phyloP scores from a whole-genome alignment of 176 grass and related monocot genomes.

The Thalia dealbata region DNA sequence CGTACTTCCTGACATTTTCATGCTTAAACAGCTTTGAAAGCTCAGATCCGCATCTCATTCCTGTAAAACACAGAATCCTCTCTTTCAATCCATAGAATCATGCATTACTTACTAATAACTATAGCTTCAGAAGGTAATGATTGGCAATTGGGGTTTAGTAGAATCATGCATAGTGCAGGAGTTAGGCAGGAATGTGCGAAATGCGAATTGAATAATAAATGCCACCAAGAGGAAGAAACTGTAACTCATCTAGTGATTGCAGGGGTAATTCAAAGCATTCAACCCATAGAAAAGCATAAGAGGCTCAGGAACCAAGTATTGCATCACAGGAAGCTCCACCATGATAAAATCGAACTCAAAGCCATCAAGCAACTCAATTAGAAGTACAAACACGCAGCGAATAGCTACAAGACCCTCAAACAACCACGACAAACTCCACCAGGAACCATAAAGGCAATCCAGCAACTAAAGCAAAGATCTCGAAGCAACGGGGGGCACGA shows the following conservation, averaged over 20 bases:
- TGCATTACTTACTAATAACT: not conserved
- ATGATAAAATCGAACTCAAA: not conserved
- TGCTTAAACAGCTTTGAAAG: not conserved
- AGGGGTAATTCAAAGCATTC: not conserved
- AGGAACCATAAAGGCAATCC: not conserved
- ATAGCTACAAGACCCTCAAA: not conserved
- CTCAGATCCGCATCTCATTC: slow-evolving; percentile 3
- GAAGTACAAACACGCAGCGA: not conserved
- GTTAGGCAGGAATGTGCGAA: not conserved
- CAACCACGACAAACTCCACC: not conserved
- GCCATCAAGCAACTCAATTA: not conserved
- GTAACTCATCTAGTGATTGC: not conserved
- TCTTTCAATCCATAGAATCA: not conserved
- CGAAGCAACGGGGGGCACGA: not conserved
- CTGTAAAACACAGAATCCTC: not conserved
- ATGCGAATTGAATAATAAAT: not conserved
- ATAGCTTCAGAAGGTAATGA: not conserved
- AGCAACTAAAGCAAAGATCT: not conserved
- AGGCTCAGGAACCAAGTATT: not conserved
- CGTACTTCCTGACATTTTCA: slow-evolving; percentile 34
- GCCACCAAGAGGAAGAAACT: not conserved
- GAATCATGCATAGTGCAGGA: not conserved
- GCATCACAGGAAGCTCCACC: not conserved
- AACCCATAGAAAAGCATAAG: not conserved
- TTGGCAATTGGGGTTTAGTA: not conserved